phyloP scores from a whole-genome alignment of 2,329 filamentous ascomycete genomes.

The Sarocladium oryzae region DNA sequence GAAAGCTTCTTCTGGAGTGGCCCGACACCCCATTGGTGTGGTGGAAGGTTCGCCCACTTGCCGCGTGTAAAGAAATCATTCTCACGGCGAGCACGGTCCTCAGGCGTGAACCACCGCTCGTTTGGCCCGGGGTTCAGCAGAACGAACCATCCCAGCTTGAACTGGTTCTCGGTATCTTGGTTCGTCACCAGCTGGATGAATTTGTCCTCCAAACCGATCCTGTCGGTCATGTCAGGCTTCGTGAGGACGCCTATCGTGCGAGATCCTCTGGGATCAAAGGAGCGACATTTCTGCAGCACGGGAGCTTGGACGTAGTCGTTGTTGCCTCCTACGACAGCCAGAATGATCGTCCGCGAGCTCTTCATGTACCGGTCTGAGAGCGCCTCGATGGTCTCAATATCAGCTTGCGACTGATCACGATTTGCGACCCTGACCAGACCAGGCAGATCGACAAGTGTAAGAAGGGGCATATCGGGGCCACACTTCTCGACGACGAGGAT shows the following conservation, averaged over 20 bases:
- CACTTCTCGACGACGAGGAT: conserved; percentile 53
- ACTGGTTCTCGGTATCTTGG: conserved; percentile 42
- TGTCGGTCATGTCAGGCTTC: conserved; percentile 46
- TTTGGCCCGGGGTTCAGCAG: conserved; percentile 42
- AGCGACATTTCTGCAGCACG: conserved; percentile 42
- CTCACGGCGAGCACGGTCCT: conserved; percentile 36
- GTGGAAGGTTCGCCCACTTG: conserved; percentile 41
- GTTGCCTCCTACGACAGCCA: conserved; percentile 49
- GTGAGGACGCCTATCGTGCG: conserved; percentile 46
- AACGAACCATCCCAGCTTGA: conserved; percentile 46
- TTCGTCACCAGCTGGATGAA: conserved; percentile 48
- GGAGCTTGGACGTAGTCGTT: conserved; percentile 48
- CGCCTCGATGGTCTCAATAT: conserved; percentile 44
- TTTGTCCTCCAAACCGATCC: conserved; percentile 46
- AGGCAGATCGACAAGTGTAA: conserved; percentile 57
- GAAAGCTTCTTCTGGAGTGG: conserved; percentile 43
- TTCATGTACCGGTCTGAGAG: conserved; percentile 51
- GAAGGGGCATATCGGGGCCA: conserved; percentile 51
- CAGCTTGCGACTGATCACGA: conserved; percentile 44
- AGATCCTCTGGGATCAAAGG: conserved; percentile 42
- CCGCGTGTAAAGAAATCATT: conserved; percentile 43
- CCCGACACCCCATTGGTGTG: conserved; percentile 39
- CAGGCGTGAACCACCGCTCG: conserved; percentile 36
- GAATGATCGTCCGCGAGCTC: conserved; percentile 47
- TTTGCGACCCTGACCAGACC: conserved; percentile 50